Conservation (phyloP, 2,329 filamentous ascomycete species). For the Phaeosphaeria sp. region DNA sequence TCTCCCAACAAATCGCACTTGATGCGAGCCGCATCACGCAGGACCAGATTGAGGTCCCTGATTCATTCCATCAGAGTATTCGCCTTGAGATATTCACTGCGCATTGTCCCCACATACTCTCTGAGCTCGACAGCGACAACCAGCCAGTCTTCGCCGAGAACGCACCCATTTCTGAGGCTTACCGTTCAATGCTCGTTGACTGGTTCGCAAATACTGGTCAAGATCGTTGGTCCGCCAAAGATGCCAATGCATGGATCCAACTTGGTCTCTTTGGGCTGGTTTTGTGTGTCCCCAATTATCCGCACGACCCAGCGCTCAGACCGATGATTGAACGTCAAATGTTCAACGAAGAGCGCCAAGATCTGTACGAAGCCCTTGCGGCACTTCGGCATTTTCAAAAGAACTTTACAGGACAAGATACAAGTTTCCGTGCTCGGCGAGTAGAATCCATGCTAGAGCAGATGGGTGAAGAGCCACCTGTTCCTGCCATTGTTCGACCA, state of each 20-base stretch:
- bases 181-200: conserved; percentile 43
- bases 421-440: conserved; percentile 70
- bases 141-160: conserved; percentile 16
- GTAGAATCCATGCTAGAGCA: conserved; percentile 67
- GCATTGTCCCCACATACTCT: conserved; percentile 25
- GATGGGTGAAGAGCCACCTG: conserved; percentile 71
- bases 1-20: conserved; percentile 46
- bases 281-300: conserved; percentile 84
- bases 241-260: conserved; percentile 71
- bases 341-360: conserved; percentile 62
- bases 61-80: conserved; percentile 31
- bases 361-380: conserved; percentile 64
- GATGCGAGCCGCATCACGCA: conserved; percentile 43
- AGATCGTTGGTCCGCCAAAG: background rate
- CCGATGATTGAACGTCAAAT: conserved; percentile 68
- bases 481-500: conserved; percentile 75
- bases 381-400: conserved; percentile 71
- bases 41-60: conserved; percentile 37
- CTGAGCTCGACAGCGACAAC: background rate
- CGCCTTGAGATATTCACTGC: conserved; percentile 29
- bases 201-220: conserved; percentile 19
- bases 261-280: conserved; percentile 77
- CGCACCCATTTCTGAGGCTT: conserved; percentile 23
- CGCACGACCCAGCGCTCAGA: conserved; percentile 78
- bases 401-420: conserved; percentile 70